Base-by-base conservation (phyloP, 2,329 filamentous ascomycete genomes). In the Claviceps sp. region DNA sequence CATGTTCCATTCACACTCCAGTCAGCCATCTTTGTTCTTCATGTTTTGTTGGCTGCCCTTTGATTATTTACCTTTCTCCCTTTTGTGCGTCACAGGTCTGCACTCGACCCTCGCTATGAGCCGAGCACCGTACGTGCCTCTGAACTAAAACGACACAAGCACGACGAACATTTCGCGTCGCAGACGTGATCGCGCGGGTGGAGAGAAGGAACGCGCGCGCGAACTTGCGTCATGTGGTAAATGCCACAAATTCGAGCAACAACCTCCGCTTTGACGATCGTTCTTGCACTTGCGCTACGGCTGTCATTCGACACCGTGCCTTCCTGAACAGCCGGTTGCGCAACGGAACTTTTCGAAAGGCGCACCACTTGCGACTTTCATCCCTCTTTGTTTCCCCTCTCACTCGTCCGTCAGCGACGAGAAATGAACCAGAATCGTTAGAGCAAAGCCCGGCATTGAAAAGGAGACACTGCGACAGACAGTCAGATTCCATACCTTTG, bases 1-100 rank as follows among this genome's bases (percentile, higher is more conserved):
- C 43, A 54, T 50, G 38, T 50, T 54, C 42, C 47, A 37, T 54
- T 47, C 37, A 50, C 53, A 54, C 50, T 54, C 50, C 50, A 45
- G 47, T 45, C 47, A 45, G 26, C 29, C 14, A 47, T 38, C 36
- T 8, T n/a, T 8, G 43, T 26, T 45, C 36, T 50, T 50, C 47
- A 54, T 44, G 44, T 29, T 48, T 50, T 50, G 50, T 47, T 36
- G 39, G 22, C 34, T 34, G 26, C 44, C 42, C 37, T 26, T 34
- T 50, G 29, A 45, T 26, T 29, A 26, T 46, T 46, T 46, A 36
- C n/a, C 13, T 26, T 50, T 37, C 16, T 20, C 44, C 36, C 40
- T 22, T n/a, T 26, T 26, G 39, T 51, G 37, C 49, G 47, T 34
- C 52, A 47, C 44, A 38, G 42, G 26, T 39, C 43, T 39, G 17